phyloP scores from a whole-genome alignment of 2,329 filamentous ascomycete species.

The Colletotrichum ledebouriae region DNA sequence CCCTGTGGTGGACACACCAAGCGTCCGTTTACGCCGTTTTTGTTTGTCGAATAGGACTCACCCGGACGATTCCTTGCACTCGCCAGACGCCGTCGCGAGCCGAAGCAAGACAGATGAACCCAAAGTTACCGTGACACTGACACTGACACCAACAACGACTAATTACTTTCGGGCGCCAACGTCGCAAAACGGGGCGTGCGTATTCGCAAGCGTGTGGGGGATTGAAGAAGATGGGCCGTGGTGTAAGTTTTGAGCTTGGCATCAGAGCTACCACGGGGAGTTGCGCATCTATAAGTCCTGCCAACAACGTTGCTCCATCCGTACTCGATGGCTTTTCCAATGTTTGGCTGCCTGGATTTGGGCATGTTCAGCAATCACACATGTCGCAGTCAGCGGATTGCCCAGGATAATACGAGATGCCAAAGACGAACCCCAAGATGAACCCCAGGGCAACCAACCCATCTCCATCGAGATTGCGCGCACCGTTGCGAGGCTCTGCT shows the following conservation, averaged over 20 bases:
- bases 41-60: conserved; percentile 17
- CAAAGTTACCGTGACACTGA: background rate
- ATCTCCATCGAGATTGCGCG: conserved; percentile 17
- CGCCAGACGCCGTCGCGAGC: conserved; percentile 2
- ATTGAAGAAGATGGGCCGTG: conserved; percentile 17
- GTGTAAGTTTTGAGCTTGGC: conserved; percentile 7
- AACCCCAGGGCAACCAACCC: too few species aligned
- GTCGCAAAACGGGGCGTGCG: conserved; percentile 17
- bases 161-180: background rate
- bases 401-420: conserved; percentile 5
- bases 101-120: background rate
- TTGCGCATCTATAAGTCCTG: conserved; percentile 12
- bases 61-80: conserved; percentile 8
- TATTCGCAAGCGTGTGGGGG: conserved; percentile 8
- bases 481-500: conserved; percentile 11
- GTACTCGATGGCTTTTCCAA: background rate
- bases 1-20: conserved; percentile 29
- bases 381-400: conserved; percentile 8
- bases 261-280: conserved; percentile 12
- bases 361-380: background rate
- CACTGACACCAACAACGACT: conserved; percentile 20
- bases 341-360: background rate
- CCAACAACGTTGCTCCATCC: background rate
- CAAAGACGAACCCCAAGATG: background rate
- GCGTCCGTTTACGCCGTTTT: conserved; percentile 9